These are phyloP conservation scores for Musa itinerans DNA, from an alignment of 176 grass and related monocot species.

Conservation along the genomic window DNA sequence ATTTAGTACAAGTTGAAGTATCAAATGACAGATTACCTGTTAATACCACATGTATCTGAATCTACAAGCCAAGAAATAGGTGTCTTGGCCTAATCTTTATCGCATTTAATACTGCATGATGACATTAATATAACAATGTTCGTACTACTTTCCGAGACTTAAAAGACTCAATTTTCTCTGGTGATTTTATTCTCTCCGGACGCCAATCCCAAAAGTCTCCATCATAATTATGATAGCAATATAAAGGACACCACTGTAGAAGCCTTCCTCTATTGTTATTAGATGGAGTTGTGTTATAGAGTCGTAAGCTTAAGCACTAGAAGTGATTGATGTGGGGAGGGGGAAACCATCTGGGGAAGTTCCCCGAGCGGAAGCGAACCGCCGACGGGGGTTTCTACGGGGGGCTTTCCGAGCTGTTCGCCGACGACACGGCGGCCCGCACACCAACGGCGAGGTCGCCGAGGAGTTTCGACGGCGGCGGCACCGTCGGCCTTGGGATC, in stretches of 20 bases:
- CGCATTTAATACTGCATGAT: not conserved
- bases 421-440: not conserved
- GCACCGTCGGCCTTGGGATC: constrained; percentile 36
- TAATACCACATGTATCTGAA: not conserved
- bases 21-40: not conserved
- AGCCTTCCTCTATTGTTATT: not conserved
- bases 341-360: not conserved
- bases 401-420: not conserved
- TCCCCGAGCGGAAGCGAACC: not conserved
- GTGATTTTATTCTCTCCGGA: not conserved
- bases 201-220: not conserved
- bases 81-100: not conserved
- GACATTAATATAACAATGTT: not conserved
- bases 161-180: not conserved
- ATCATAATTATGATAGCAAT: not conserved
- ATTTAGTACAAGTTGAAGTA: not conserved
- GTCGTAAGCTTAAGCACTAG: not conserved
- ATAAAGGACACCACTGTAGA: not conserved
- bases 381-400: not conserved
- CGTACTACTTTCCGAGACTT: not conserved
- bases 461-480: constrained; percentile 34
- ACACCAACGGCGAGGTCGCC: constrained; percentile 15
- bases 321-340: not conserved
- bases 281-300: not conserved
- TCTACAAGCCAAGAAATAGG: not conserved